Evolutionary conservation across 2,329 filamentous ascomycete species (phyloP), one percentile per base, ranked within the genome.

Genomic region (Falciphora oryzae): DNA sequence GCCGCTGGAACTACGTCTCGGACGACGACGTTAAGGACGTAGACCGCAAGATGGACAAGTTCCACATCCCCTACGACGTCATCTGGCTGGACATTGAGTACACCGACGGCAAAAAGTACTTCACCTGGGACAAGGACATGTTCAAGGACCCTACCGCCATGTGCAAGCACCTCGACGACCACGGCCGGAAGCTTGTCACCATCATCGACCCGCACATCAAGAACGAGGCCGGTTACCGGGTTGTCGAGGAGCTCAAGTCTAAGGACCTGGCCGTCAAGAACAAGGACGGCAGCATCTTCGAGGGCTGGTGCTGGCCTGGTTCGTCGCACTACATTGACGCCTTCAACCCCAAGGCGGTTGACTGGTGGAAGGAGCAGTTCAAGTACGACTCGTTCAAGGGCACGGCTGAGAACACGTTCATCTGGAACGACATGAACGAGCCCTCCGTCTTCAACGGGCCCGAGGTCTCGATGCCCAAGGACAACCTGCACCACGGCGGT

Each of bases 391-490:
- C 80, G 57, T 99, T 97, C 83, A 91, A 92, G 76, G 93, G 93
- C 61, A 92, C 92, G 1, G 84, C 89, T 70, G 83, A 89, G 68
- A 99, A 98, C 75, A 89, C 92, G 0, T 97, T 92, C 77, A 87
- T 99, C 71, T 99, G 95, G 95, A 99, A 99, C 75, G 95, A 99
- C 75, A 99, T 99, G 95, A 98, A 97, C 74, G 95, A 99, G 79
- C 95, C 95, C 0, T 98, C 95, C 0, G 95, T 99, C 1, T 99
- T 99, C 81, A 98, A 98, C 75, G 95, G 95, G 0, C 95, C 95
- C 0, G 95, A 99, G 77, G 96, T 93, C 3, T 98, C 94, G 6
- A 98, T 98, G 93, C 95, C 95, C 67, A 97, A 97, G 78, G 95
- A 99, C 80, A 99, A 99, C 74, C 78, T 99, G 35, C 95, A 99